Conservation (phyloP, 2,329 filamentous ascomycete genomes). For the Neoarthrinium moseri region DNA sequence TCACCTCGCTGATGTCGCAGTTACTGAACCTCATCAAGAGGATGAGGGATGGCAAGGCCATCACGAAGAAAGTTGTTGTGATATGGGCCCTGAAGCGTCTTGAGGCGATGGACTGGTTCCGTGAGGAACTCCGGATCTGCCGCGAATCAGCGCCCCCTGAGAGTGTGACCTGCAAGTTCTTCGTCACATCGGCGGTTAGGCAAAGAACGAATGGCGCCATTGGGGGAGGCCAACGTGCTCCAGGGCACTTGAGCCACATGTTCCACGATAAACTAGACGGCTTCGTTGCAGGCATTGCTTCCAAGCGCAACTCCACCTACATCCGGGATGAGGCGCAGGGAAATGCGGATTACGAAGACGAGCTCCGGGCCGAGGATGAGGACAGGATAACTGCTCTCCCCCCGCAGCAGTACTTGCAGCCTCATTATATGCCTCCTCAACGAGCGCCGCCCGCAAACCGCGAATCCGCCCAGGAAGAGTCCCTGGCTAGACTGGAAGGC, state of each 20-base stretch:
- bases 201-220: constrained; percentile 20
- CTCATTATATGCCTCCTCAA: constrained; percentile 41
- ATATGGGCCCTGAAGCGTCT: constrained; percentile 92
- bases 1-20: constrained; percentile 90
- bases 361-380: constrained; percentile 78
- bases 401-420: constrained; percentile 61
- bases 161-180: constrained; percentile 91
- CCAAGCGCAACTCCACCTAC: constrained; percentile 80
- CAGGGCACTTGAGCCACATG: constrained; percentile 68
- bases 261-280: constrained; percentile 87
- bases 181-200: constrained; percentile 77
- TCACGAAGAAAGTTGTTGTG: constrained; percentile 85
- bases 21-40: constrained; percentile 92
- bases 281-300: constrained; percentile 82
- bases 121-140: constrained; percentile 89
- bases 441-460: constrained; percentile 29
- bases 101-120: constrained; percentile 97
- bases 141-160: constrained; percentile 85
- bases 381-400: constrained; percentile 83
- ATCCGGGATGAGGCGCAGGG: constrained; percentile 81
- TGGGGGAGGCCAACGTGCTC: constrained; percentile 33
- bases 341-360: constrained; percentile 74
- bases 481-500: constrained; percentile 49
- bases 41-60: constrained; percentile 91
- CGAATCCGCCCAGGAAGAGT: constrained; percentile 41